Conservation (phyloP, 352 stramenopile species). For the Phytophthora constricta region DNA sequence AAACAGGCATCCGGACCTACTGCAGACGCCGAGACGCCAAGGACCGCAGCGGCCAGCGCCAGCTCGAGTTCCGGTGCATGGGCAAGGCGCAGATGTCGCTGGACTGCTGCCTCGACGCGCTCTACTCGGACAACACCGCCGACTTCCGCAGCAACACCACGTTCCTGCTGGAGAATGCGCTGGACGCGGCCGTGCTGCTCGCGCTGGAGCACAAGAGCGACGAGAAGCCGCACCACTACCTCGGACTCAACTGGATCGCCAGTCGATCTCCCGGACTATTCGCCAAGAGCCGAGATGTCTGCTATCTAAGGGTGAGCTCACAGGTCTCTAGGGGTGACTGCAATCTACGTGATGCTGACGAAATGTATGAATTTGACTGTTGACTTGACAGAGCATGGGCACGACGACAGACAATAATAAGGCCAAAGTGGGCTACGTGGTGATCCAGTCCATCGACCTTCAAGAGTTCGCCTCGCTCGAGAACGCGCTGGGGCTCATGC, state of each 20-base stretch:
- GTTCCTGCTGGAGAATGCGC: slow-evolving; percentile 62
- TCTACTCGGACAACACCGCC: slow-evolving; percentile 68
- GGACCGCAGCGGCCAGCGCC: slow-evolving; percentile 41
- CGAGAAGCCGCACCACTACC: slow-evolving; percentile 55
- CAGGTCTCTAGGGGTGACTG: neutral
- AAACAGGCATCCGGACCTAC: slow-evolving; percentile 70
- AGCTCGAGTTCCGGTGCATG: slow-evolving; percentile 73
- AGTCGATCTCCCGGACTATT: slow-evolving; percentile 54
- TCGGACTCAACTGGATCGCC: slow-evolving; percentile 76
- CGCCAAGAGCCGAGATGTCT: slow-evolving; percentile 65
- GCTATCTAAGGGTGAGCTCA: slow-evolving; percentile 52
- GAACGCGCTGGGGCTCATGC: slow-evolving; percentile 52
- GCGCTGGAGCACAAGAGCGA: slow-evolving; percentile 48
- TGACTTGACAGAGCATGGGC: slow-evolving; percentile 44
- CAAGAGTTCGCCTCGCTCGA: slow-evolving; percentile 63
- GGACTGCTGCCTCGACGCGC: slow-evolving; percentile 48
- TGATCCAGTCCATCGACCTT: slow-evolving; percentile 66
- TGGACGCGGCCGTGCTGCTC: slow-evolving; percentile 70
- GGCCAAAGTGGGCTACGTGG: slow-evolving; percentile 59
- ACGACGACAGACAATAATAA: slow-evolving; percentile 51
- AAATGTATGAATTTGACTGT: neutral
- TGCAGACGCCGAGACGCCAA: slow-evolving; percentile 46
- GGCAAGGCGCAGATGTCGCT: slow-evolving; percentile 59
- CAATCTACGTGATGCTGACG: neutral
- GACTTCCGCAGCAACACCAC: slow-evolving; percentile 64